These are phyloP conservation scores for Xylaria sp. DNA, from an alignment of 2,329 filamentous ascomycete genomes.

Conservation along the genomic window DNA sequence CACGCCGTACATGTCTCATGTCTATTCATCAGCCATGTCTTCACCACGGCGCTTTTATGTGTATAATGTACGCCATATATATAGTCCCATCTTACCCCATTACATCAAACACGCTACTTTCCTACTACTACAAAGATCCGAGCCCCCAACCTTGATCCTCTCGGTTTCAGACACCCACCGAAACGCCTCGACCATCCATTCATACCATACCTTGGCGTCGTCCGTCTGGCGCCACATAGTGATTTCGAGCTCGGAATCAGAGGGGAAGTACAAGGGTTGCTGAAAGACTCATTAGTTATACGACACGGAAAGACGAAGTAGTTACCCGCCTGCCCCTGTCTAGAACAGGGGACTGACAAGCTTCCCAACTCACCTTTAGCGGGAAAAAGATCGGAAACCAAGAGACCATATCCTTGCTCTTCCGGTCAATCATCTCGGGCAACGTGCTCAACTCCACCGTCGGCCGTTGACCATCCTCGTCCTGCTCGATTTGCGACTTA, in stretches of 20 bases:
- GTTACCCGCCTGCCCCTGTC: not conserved
- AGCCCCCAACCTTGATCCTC: constrained; percentile 73
- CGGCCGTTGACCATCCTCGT: constrained; percentile 53
- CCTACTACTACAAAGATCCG: constrained; percentile 75
- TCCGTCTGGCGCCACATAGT: constrained; percentile 98
- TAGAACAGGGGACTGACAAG: not conserved
- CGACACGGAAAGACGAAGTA: not conserved
- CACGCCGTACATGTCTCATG: not conserved
- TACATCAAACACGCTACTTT: constrained; percentile 79
- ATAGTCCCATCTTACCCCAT: constrained; percentile 3
- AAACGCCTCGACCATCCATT: constrained; percentile 94
- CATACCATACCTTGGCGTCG: constrained; percentile 97
- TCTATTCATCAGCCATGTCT: constrained; percentile 1
- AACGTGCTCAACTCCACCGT: constrained; percentile 91
- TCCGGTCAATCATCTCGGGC: constrained; percentile 88
- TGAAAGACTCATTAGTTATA: constrained; percentile 51
- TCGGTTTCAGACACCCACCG: constrained; percentile 69
- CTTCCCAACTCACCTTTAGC: constrained; percentile 74
- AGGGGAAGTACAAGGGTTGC: constrained; percentile 87
- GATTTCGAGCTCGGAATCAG: constrained; percentile 84
- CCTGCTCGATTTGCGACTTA: constrained; percentile 52
- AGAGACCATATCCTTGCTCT: constrained; percentile 98
- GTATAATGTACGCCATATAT: not conserved
- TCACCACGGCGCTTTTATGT: not conserved
- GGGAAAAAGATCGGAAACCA: constrained; percentile 99